phyloP scores from a whole-genome alignment of 371 early-diverging fungal species.

The Lichtheimia corymbifera region DNA sequence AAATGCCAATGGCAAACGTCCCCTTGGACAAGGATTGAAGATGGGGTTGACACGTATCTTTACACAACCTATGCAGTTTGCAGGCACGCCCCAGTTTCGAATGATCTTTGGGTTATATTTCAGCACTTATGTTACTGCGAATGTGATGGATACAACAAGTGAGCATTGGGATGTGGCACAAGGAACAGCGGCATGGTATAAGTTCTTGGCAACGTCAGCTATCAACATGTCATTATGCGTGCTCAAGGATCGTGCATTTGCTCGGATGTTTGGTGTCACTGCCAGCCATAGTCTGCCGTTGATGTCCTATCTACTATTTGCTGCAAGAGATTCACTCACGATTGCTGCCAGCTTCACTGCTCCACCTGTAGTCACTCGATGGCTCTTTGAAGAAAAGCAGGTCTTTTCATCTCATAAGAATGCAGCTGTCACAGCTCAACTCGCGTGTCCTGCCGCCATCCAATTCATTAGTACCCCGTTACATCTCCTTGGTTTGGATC shows the following conservation, averaged over 20 bases:
- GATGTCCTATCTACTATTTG: conserved; percentile 55
- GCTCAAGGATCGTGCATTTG: conserved; percentile 62
- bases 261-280: conserved; percentile 59
- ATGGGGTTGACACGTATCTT: conserved; percentile 42
- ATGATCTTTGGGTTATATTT: conserved; percentile 59
- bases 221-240: conserved; percentile 62
- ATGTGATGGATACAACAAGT: conserved; percentile 55
- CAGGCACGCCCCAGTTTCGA: conserved; percentile 47
- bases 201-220: conserved; percentile 59
- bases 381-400: conserved; percentile 22
- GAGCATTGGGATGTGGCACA: conserved; percentile 32
- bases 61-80: conserved; percentile 45
- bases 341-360: conserved; percentile 71
- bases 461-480: conserved; percentile 63
- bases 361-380: conserved; percentile 41
- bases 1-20: conserved; percentile 58
- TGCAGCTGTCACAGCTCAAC: conserved; percentile 48
- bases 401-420: conserved; percentile 15
- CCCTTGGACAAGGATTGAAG: conserved; percentile 44
- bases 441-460: conserved; percentile 55
- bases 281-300: conserved; percentile 51
- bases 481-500: conserved; percentile 62
- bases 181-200: conserved; percentile 38
- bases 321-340: conserved; percentile 63
- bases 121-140: conserved; percentile 62